These are phyloP conservation scores for Furcasterigmium furcatum DNA, from an alignment of 2,329 filamentous ascomycete species.

Conservation along the genomic window DNA sequence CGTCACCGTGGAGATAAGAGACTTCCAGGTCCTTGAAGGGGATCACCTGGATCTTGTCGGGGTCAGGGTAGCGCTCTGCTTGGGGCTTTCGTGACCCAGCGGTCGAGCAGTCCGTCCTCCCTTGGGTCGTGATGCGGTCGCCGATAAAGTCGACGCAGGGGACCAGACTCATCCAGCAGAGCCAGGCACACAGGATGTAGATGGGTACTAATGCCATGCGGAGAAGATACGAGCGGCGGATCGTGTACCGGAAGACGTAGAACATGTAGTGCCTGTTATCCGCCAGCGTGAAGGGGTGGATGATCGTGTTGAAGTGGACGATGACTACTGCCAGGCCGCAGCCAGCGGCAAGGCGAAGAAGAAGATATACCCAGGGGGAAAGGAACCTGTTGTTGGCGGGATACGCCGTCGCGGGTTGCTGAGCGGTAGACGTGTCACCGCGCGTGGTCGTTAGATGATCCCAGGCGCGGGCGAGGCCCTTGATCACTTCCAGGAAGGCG, in stretches of 20 bases:
- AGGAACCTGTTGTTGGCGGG: neutral
- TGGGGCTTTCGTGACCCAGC: too few species aligned
- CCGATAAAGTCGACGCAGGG: slow-evolving; percentile 23
- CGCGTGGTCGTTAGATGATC: too few species aligned
- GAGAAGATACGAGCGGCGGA: slow-evolving; percentile 61
- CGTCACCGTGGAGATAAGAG: neutral
- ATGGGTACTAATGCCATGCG: slow-evolving; percentile 66
- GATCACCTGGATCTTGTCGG: neutral
- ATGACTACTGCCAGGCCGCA: slow-evolving; percentile 23
- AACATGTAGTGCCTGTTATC: slow-evolving; percentile 98
- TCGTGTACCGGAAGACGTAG: slow-evolving; percentile 85
- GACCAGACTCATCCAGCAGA: slow-evolving; percentile 62
- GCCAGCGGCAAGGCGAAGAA: neutral
- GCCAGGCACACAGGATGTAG: slow-evolving; percentile 70
- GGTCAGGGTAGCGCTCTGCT: neutral
- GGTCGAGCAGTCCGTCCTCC: neutral
- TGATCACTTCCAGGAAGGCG: slow-evolving; percentile 31
- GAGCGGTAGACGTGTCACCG: too few species aligned
- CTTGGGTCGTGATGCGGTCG: neutral
- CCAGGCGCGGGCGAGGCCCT: neutral
- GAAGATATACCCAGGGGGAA: neutral
- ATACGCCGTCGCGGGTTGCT: too few species aligned
- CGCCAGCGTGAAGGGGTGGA: slow-evolving; percentile 93
- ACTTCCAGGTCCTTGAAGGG: neutral
- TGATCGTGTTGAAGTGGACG: slow-evolving; percentile 82